Conservation (phyloP, 148 eudicot genomes). For the Cornus kousa region DNA sequence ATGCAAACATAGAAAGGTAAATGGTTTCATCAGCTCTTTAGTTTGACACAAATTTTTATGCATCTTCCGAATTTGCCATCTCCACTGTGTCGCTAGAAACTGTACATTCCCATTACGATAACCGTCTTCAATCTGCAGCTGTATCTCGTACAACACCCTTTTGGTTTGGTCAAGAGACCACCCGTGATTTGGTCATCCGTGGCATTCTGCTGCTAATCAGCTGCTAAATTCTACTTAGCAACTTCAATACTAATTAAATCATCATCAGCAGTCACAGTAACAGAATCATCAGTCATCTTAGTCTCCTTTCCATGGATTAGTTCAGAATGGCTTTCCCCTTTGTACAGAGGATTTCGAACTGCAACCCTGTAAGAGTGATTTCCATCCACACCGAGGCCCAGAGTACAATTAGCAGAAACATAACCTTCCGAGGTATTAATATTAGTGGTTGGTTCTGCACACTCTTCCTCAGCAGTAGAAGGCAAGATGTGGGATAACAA, state of each 20-base stretch:
- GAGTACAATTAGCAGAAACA: slow-evolving; percentile 3
- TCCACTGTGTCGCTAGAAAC: slow-evolving; percentile 1
- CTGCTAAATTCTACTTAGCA: slow-evolving; percentile 1
- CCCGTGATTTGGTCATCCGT: neutral
- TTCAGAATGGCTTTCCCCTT: neutral
- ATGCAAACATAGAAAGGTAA: neutral
- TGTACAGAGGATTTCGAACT: neutral
- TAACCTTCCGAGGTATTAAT: neutral
- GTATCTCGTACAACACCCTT: too few species aligned
- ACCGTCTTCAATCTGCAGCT: too few species aligned
- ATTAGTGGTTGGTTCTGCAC: neutral
- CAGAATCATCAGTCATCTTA: slow-evolving; percentile 3
- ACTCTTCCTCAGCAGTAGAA: slow-evolving; percentile 1
- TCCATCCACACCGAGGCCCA: neutral
- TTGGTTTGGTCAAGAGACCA: neutral
- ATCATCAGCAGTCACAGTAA: slow-evolving; percentile 7
- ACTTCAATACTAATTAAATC: slow-evolving; percentile 3
- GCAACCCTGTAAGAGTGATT: neutral
- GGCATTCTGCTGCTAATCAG: neutral
- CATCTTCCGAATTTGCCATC: neutral
- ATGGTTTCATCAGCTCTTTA: neutral
- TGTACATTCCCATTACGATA: too few species aligned
- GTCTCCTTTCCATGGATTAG: neutral
- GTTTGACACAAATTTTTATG: neutral
- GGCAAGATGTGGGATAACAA: neutral